Percentiles rank a stretch among this genome's conserved stretches.
Conservation (phyloP, 1,284 basidiomycete species). For the Chondrostereum purpureum region DNA sequence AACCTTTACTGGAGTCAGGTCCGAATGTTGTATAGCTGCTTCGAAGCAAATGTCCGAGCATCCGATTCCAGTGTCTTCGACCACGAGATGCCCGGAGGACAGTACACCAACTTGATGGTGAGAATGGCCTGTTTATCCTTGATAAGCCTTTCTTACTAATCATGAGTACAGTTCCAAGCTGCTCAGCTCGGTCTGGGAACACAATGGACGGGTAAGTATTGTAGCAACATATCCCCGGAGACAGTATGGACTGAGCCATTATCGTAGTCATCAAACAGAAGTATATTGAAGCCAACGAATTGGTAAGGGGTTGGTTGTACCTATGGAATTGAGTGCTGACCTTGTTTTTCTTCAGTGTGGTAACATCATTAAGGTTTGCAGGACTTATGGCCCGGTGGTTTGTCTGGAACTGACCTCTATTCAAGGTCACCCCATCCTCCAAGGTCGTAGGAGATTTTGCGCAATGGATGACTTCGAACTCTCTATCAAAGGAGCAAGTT, state of each 20-base stretch:
- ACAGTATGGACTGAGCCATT: constrained; percentile 13
- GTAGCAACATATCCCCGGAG: constrained; percentile 11
- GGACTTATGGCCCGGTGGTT: constrained; percentile 5
- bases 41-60: constrained; percentile 97
- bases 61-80: constrained; percentile 97
- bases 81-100: constrained; percentile 99
- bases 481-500: constrained; percentile 83
- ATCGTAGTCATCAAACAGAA: constrained; percentile 90
- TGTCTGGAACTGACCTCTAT: constrained; percentile 3
- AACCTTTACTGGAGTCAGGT: constrained; percentile 99
- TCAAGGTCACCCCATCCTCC: constrained; percentile 91
- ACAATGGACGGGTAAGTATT: constrained; percentile 77
- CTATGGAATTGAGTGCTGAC: constrained; percentile 12
- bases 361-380: constrained; percentile 83
- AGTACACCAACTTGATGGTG: constrained; percentile 93
- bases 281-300: constrained; percentile 94
- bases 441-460: constrained; percentile 99
- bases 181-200: constrained; percentile 95
- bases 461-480: constrained; percentile 98
- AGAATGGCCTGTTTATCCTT: constrained; percentile 21
- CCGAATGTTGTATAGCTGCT: constrained; percentile 91
- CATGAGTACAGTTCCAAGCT: constrained; percentile 83
- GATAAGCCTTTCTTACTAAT: constrained; percentile 10
- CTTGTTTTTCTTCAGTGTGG: constrained; percentile 62
- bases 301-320: constrained; percentile 44